A percentile compares a stretch with the other conserved stretches of the same genome.
Conservation (phyloP, 805 yeast genomes). For the Yarrowia sp. region DNA sequence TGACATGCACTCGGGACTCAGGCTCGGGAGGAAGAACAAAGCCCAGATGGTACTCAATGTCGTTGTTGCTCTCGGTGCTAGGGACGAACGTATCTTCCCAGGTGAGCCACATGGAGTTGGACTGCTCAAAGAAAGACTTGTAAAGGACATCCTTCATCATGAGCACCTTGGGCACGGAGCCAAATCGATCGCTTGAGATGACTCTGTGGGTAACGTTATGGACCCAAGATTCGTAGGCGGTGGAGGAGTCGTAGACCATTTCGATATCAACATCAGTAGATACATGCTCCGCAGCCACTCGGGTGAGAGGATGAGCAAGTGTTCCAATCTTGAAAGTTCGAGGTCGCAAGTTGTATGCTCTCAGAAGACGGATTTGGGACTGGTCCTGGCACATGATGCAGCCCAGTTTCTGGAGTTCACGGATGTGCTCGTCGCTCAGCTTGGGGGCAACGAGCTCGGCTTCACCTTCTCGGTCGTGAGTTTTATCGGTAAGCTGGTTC, state of each 20-base stretch:
- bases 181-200: conserved; percentile 3
- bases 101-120: conserved; percentile 18
- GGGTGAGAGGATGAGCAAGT: conserved; percentile 15
- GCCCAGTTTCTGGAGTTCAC: conserved; percentile 4
- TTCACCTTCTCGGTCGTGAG: neutral
- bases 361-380: neutral
- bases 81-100: conserved; percentile 6
- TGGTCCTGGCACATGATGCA: conserved; percentile 12
- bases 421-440: neutral
- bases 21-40: conserved; percentile 4
- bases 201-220: conserved; percentile 7
- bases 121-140: conserved; percentile 16
- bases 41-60: conserved; percentile 19
- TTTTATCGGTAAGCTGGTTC: neutral
- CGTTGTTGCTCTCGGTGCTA: neutral
- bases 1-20: neutral
- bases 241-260: conserved; percentile 14
- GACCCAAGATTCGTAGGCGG: conserved; percentile 17
- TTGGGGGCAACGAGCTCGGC: neutral
- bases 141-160: conserved; percentile 20
- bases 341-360: conserved; percentile 20
- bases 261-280: neutral
- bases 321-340: conserved; percentile 21
- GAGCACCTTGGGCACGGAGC: conserved; percentile 2
- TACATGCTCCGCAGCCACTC: conserved; percentile 4